A percentile compares a stretch with the other conserved stretches of the same genome.
Evolutionary conservation across 805 yeast species (phyloP).

Genomic region (Vanderwaltozyma yarrowii): DNA sequence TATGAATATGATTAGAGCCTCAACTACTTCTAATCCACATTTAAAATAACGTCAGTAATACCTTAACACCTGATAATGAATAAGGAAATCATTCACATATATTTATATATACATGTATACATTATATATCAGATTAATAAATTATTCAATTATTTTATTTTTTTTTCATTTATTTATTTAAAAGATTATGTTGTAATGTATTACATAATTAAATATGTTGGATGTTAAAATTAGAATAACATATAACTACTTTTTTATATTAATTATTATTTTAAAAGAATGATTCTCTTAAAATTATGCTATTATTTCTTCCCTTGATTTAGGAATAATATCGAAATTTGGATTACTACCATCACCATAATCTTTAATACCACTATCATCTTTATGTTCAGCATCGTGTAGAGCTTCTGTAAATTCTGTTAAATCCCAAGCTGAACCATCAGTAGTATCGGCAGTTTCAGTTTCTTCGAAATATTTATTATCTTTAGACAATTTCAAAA

Average conservation of each 20-base stretch:
- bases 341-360: constrained; percentile 58
- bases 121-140: too few species aligned
- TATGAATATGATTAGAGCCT: constrained; percentile 2
- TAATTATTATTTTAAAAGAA: not conserved
- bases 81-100: too few species aligned
- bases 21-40: not conserved
- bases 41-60: too few species aligned
- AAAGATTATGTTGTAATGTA: too few species aligned
- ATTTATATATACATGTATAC: too few species aligned
- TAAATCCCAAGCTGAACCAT: constrained; percentile 35
- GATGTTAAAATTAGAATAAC: not conserved
- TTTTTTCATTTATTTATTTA: too few species aligned
- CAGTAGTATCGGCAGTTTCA: constrained; percentile 28
- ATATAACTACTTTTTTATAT: not conserved
- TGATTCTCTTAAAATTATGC: constrained; percentile 1
- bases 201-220: too few species aligned
- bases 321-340: constrained; percentile 23
- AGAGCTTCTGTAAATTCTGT: constrained; percentile 32
- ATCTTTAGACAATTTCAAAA: constrained; percentile 50
- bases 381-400: constrained; percentile 28
- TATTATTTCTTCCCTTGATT: constrained; percentile 3
- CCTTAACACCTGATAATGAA: too few species aligned
- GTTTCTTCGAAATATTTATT: constrained; percentile 38
- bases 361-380: constrained; percentile 44
- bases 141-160: too few species aligned